A percentile compares a stretch with the other conserved stretches of the same genome.
phyloP scores from a whole-genome alignment of 805 yeast species.

The Nakazawaea anatomiae region DNA sequence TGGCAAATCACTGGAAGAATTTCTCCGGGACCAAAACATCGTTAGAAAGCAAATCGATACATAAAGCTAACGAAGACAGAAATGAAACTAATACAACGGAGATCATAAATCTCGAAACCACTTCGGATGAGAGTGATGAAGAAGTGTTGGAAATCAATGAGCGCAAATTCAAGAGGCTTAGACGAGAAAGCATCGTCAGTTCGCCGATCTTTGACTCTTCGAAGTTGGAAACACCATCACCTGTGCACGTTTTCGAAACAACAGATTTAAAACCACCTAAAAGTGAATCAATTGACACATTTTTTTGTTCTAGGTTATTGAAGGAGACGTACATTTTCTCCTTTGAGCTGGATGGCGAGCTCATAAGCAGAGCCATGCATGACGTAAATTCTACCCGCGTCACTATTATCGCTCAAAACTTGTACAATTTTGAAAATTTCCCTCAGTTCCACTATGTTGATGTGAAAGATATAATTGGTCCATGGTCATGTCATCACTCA shows the following conservation, averaged over 20 bases:
- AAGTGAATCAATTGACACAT: background rate
- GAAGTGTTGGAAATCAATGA: background rate
- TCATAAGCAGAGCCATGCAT: constrained; percentile 13
- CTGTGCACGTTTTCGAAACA: constrained; percentile 8
- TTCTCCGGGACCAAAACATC: no score
- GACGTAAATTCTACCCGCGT: constrained; percentile 17
- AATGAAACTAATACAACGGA: constrained; percentile 11
- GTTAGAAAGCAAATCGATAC: no score
- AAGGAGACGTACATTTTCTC: constrained; percentile 7
- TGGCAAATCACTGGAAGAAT: constrained; percentile 6
- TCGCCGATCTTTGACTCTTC: constrained; percentile 15
- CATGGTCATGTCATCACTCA: constrained; percentile 53
- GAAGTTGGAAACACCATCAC: constrained; percentile 2
- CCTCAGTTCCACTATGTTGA: constrained; percentile 20
- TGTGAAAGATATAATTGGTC: constrained; percentile 25
- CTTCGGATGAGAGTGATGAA: constrained; percentile 11
- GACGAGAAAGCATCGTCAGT: constrained; percentile 21
- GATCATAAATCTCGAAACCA: constrained; percentile 19
- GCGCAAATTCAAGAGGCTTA: background rate
- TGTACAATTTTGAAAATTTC: constrained; percentile 27
- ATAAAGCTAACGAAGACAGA: no score
- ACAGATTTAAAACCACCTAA: constrained; percentile 3
- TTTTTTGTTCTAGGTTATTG: constrained; percentile 4
- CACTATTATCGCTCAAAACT: constrained; percentile 26
- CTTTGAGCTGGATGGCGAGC: constrained; percentile 20